Conservation (phyloP, 352 stramenopile genomes). For the Bremia lactucae region DNA sequence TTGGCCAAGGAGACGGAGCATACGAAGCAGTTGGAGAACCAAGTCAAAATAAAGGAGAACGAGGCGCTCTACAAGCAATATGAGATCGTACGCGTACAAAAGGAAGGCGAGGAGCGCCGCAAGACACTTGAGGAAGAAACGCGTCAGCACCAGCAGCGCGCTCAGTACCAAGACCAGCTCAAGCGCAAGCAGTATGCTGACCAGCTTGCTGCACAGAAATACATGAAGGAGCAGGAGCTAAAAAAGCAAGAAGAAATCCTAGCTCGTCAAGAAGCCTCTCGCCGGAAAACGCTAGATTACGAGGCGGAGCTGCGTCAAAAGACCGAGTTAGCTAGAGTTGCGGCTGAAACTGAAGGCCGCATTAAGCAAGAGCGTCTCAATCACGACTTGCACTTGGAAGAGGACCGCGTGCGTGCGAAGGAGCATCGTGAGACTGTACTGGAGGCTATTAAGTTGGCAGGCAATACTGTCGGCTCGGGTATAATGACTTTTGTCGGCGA, state of each 20-base stretch:
- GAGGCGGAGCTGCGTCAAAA: constrained; percentile 91
- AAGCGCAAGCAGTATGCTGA: constrained; percentile 98
- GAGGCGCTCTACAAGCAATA: constrained; percentile 90
- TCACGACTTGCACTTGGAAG: constrained; percentile 96
- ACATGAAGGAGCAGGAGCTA: constrained; percentile 92
- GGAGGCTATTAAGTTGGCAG: constrained; percentile 91
- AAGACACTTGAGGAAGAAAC: constrained; percentile 97
- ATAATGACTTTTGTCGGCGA: constrained; percentile 91
- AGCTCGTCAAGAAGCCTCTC: constrained; percentile 90
- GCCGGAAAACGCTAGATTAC: constrained; percentile 95
- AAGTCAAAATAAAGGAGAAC: constrained; percentile 88
- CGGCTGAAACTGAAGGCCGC: constrained; percentile 90
- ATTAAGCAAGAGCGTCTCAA: constrained; percentile 97
- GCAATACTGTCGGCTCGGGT: constrained; percentile 89
- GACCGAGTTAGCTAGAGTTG: constrained; percentile 93
- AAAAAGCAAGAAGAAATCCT: constrained; percentile 98
- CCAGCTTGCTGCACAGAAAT: constrained; percentile 92
- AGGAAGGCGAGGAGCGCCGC: constrained; percentile 92
- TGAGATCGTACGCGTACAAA: constrained; percentile 91
- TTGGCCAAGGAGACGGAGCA: constrained; percentile 92
- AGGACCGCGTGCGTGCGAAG: constrained; percentile 88
- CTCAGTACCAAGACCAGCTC: constrained; percentile 97
- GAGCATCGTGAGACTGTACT: constrained; percentile 90
- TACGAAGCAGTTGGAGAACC: constrained; percentile 90
- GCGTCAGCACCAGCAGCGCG: constrained; percentile 92